phyloP scores from a whole-genome alignment of 805 yeast species.

The Wickerhamomyces sydowiorum region DNA sequence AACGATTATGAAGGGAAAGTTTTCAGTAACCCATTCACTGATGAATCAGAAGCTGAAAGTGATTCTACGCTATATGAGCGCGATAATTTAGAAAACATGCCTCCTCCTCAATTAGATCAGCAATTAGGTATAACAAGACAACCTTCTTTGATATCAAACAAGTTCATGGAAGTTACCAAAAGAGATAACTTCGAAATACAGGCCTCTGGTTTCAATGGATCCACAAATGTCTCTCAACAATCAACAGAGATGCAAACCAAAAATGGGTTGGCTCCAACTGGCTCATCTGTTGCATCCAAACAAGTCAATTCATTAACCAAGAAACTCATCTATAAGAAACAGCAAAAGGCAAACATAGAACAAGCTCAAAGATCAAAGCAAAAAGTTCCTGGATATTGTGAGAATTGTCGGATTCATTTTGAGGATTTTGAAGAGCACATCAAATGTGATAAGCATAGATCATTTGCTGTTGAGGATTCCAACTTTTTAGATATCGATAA shows the following conservation, averaged over 20 bases:
- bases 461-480: constrained; percentile 65
- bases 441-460: constrained; percentile 59
- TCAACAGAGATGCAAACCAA: constrained; percentile 25
- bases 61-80: constrained; percentile 1
- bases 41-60: constrained; percentile 3
- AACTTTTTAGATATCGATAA: constrained; percentile 77
- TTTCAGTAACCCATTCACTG: not conserved
- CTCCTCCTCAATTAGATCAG: constrained; percentile 14
- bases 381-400: constrained; percentile 75
- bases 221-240: constrained; percentile 1
- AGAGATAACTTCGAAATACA: constrained; percentile 28
- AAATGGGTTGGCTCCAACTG: constrained; percentile 58
- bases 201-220: not conserved
- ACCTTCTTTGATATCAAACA: constrained; percentile 12
- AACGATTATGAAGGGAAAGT: not conserved
- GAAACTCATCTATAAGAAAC: constrained; percentile 26
- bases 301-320: constrained; percentile 42
- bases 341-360: constrained; percentile 12
- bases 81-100: constrained; percentile 6
- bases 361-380: constrained; percentile 13
- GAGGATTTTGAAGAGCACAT: constrained; percentile 78
- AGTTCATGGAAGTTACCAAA: constrained; percentile 17
- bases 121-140: constrained; percentile 14
- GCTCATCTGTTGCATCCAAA: constrained; percentile 50
- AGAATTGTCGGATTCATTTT: constrained; percentile 83